Conservation (phyloP, 257 asterid genomes). For the Nicotiana obtusifolia region DNA sequence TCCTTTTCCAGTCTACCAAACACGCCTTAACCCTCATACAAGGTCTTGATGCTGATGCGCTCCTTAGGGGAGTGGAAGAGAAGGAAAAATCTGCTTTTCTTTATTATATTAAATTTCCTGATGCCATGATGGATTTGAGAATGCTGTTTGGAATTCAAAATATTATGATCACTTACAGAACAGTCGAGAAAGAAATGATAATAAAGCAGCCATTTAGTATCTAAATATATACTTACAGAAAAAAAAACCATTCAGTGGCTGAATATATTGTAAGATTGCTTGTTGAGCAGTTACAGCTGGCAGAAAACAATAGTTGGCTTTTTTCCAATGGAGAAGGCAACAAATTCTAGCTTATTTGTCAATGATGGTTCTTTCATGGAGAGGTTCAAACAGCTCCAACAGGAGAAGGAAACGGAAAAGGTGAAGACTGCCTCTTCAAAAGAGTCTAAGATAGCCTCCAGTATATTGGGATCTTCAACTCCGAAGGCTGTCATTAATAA, state of each 20-base stretch:
- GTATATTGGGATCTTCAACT: slow-evolving; percentile 38
- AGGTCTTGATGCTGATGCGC: not conserved
- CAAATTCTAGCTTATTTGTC: slow-evolving; percentile 56
- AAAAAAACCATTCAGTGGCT: slow-evolving; percentile 24
- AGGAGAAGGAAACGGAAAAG: slow-evolving; percentile 49
- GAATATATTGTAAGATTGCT: slow-evolving; percentile 60
- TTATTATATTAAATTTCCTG: not conserved
- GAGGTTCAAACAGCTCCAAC: slow-evolving; percentile 89
- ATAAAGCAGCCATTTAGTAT: not conserved
- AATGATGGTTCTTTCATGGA: slow-evolving; percentile 98
- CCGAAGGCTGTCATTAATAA: slow-evolving; percentile 64
- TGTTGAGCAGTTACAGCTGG: slow-evolving; percentile 58
- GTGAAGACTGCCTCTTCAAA: slow-evolving; percentile 31
- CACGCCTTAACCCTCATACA: not conserved
- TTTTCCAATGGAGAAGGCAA: slow-evolving; percentile 66
- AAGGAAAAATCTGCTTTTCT: not conserved
- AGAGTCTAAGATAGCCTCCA: slow-evolving; percentile 40
- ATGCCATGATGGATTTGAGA: not conserved
- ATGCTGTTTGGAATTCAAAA: not conserved
- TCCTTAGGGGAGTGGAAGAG: not conserved
- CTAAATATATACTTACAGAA: not conserved
- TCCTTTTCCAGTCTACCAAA: not conserved
- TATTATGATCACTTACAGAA: not conserved
- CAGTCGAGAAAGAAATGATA: not conserved
- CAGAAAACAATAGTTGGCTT: slow-evolving; percentile 32